Base-by-base conservation (phyloP, 2,329 filamentous ascomycete genomes). In the Apiospora phragmitis region DNA sequence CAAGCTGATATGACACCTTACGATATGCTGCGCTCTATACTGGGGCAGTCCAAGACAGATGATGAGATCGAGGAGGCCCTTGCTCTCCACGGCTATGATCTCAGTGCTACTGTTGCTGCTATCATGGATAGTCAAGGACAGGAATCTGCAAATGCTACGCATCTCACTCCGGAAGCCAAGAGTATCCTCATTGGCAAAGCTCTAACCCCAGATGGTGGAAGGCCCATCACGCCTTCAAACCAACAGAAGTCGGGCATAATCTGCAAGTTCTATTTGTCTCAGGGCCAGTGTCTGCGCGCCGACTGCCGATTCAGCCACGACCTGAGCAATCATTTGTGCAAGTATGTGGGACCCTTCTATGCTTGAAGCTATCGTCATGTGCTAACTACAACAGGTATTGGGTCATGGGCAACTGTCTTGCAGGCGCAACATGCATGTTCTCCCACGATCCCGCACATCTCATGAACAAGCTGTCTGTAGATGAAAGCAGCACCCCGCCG, bases 251-350 rank as follows among this genome's bases (percentile, higher is more conserved):
- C 93, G 73, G 92, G 94, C 35, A 92, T 98, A 49, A 93, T 98
- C 55, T 99, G 96, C 88, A 97, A 97, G 82, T 99, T 98, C 81
- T 98, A 94, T 86, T 86, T 99, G 73, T 95, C 95, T 12, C 97
- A 93, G 9, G 96, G 96, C n/a, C 93, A 96, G 81, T 99, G 96
- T 80, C 90, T 98, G 69, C 91, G 96, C 71, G 95, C 95, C 72
- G 96, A 99, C 81, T 99, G 96, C 81, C 92, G 95, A 71, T 99
- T 98, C 82, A 97, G 95, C 75, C 96, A 99, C 81, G 95, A 99
- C 80, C 88, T 97, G 62, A 97, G 94, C 79, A 97, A 93, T 78
- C 96, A 98, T 77, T 89, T 99, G 73, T 99, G 96, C 95, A 98
- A 98, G 94, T 97, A 86, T 88, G 94, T 92, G 55, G 68, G 35